Percentiles rank a stretch among this genome's conserved stretches.
Evolutionary conservation across 1,139 yeast species (phyloP).

Genomic region (Blastobotrys elegans): DNA sequence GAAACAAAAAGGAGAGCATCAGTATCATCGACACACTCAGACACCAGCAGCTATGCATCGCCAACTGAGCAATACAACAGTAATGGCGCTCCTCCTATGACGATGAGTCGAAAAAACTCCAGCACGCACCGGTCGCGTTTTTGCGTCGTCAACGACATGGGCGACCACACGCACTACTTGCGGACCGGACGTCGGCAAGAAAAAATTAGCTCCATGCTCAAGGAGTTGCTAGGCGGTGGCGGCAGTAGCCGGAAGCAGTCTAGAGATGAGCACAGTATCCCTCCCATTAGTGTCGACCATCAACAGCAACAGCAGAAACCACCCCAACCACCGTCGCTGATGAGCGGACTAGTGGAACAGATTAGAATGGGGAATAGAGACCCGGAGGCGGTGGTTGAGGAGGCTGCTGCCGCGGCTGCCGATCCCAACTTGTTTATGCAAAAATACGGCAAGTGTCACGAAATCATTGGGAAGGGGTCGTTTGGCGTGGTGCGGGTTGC

Average conservation of each 20-base stretch:
- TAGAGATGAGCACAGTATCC: constrained; percentile 23
- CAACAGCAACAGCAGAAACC: neutral
- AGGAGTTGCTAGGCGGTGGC: constrained; percentile 58
- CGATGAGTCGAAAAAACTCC: constrained; percentile 7
- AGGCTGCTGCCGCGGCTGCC: constrained; percentile 27
- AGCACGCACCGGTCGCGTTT: constrained; percentile 16
- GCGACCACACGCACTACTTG: constrained; percentile 63
- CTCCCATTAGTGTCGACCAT: constrained; percentile 1
- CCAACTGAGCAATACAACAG: neutral
- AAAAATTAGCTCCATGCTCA: constrained; percentile 72
- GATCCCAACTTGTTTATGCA: constrained; percentile 44
- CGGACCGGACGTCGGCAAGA: constrained; percentile 77
- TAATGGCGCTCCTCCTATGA: neutral
- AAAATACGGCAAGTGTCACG: constrained; percentile 76
- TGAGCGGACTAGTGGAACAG: constrained; percentile 25
- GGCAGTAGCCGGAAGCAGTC: constrained; percentile 37
- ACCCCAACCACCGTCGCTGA: constrained; percentile 25
- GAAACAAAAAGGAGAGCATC: neutral
- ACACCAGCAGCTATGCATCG: too few relatives aligned
- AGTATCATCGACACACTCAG: neutral
- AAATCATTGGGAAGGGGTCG: constrained; percentile 77
- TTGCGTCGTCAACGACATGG: constrained; percentile 21
- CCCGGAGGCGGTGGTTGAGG: constrained; percentile 17
- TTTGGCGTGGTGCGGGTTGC: constrained; percentile 79
- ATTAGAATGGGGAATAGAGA: constrained; percentile 21